Evolutionary conservation across 768 basidiomycete species (phyloP).

Genomic region (Chalciporus pseudorubinellus): DNA sequence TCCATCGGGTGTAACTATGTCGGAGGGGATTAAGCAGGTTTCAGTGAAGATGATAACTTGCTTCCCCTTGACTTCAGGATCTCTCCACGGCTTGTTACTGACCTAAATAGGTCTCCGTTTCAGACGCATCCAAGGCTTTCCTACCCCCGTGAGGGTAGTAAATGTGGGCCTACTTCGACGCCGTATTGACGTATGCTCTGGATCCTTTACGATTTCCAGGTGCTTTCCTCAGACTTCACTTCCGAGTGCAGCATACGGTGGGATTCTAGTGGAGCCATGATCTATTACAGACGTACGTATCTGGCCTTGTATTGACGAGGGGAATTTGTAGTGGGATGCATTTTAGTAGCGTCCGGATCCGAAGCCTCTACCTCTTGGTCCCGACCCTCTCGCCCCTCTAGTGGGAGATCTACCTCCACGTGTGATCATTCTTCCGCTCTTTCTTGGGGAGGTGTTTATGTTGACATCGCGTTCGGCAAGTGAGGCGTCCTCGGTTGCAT

Average conservation of each 20-base stretch:
- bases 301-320: no score
- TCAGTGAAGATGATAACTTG: not conserved
- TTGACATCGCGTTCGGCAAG: not conserved
- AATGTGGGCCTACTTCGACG: not conserved
- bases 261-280: no score
- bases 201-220: no score
- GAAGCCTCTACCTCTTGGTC: no score
- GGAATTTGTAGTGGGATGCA: no score
- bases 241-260: not conserved
- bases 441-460: no score
- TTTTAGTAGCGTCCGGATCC: no score
- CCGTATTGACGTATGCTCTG: no score
- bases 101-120: constrained; percentile 4
- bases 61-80: not conserved
- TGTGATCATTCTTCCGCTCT: not conserved
- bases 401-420: not conserved
- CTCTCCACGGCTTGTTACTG: not conserved
- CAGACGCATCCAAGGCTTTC: not conserved
- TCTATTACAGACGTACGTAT: no score
- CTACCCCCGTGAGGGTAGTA: not conserved
- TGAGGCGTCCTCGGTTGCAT: not conserved
- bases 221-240: not conserved
- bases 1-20: not conserved
- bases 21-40: not conserved
- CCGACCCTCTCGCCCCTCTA: no score